Evolutionary conservation across 192 early-diverging fungal genomes (phyloP).

Genomic region (Radiomyces spectabilis): DNA sequence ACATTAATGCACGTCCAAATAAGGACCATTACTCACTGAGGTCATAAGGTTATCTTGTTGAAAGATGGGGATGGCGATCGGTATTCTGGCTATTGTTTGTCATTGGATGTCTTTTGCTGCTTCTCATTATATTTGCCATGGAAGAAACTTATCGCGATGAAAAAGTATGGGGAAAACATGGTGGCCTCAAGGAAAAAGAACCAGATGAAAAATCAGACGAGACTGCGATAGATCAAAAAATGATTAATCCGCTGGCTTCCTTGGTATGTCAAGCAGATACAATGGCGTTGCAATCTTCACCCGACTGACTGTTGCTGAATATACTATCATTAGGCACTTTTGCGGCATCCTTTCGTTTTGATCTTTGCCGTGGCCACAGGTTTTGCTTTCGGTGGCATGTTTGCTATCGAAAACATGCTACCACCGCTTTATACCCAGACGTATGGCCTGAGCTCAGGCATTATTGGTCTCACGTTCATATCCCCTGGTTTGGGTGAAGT

Average conservation of each 20-base stretch:
- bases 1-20: background rate
- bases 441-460: slow-evolving; percentile 17
- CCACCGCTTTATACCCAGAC: slow-evolving; percentile 14
- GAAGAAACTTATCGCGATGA: slow-evolving; percentile 37
- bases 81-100: slow-evolving; percentile 36
- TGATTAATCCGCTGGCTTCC: slow-evolving; percentile 31
- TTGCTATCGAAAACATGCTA: slow-evolving; percentile 31
- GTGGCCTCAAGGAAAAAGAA: slow-evolving; percentile 2
- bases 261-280: background rate
- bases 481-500: slow-evolving; percentile 26
- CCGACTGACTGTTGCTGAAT: background rate
- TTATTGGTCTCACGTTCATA: slow-evolving; percentile 25
- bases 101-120: background rate
- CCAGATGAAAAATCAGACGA: too few relatives aligned
- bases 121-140: slow-evolving; percentile 10
- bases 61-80: slow-evolving; percentile 31
- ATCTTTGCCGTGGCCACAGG: slow-evolving; percentile 27
- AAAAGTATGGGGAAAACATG: slow-evolving; percentile 1
- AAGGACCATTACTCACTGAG: background rate
- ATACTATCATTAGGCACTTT: background rate
- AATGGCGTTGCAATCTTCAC: background rate
- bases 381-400: slow-evolving; percentile 42
- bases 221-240: background rate
- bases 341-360: slow-evolving; percentile 31
- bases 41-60: slow-evolving; percentile 27